These are phyloP conservation scores for Ceraceosorus guamensis DNA, from an alignment of 1,284 basidiomycete species.

Conservation along the genomic window DNA sequence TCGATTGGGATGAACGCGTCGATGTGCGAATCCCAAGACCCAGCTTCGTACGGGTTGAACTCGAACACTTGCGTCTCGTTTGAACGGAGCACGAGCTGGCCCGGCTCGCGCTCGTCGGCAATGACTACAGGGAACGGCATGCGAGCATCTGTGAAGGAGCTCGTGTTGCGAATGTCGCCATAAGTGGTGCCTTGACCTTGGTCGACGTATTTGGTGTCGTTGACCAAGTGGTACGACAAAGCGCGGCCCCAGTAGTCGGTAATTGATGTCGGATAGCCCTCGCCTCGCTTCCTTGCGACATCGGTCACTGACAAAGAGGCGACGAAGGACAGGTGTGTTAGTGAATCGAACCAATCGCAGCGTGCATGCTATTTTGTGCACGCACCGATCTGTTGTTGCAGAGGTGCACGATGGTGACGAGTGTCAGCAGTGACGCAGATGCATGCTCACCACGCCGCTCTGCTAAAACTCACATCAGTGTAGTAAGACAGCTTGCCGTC, in stretches of 20 bases:
- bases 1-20: conserved; percentile 41
- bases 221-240: conserved; percentile 38
- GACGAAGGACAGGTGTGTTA: no score
- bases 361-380: no score
- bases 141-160: conserved; percentile 23
- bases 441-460: conserved; percentile 9
- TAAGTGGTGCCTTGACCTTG: conserved; percentile 33
- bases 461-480: conserved; percentile 39
- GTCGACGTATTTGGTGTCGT: conserved; percentile 28
- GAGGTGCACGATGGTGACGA: no score
- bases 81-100: conserved; percentile 49
- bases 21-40: conserved; percentile 50
- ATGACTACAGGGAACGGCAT: conserved; percentile 51
- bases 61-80: conserved; percentile 52
- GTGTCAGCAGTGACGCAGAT: neutral
- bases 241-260: conserved; percentile 45
- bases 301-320: no score
- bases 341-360: no score
- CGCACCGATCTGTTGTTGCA: no score
- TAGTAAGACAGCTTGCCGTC: conserved; percentile 51
- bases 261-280: conserved; percentile 24
- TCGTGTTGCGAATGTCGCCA: conserved; percentile 34
- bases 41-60: conserved; percentile 53
- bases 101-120: conserved; percentile 52
- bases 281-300: conserved; percentile 29